phyloP scores from a whole-genome alignment of 116 monocot genomes.

The Trichopus zeylanicus region DNA sequence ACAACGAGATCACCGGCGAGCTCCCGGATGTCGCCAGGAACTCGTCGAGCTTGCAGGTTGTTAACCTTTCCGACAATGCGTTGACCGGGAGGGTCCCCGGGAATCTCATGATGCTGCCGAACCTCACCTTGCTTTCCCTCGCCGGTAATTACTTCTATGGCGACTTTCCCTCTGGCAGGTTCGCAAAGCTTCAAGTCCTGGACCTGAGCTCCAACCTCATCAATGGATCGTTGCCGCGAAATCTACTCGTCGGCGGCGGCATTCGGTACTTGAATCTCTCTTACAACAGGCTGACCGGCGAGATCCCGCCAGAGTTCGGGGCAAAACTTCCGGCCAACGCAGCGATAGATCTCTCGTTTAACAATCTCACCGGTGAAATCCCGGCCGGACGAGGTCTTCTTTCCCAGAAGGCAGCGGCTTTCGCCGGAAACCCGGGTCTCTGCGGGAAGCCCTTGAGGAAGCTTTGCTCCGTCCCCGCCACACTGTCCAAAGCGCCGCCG shows the following conservation, averaged over 20 bases:
- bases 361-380: slow-evolving; percentile 71
- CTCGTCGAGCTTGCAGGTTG: slow-evolving; percentile 25
- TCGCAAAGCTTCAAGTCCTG: slow-evolving; percentile 27
- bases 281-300: slow-evolving; percentile 57
- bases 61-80: slow-evolving; percentile 71
- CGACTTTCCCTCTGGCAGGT: slow-evolving; percentile 28
- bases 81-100: slow-evolving; percentile 40
- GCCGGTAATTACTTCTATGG: slow-evolving; percentile 62
- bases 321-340: slow-evolving; percentile 26
- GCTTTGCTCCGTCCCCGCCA: slow-evolving; percentile 49
- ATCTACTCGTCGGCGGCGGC: slow-evolving; percentile 19
- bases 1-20: slow-evolving; percentile 70
- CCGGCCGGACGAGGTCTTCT: slow-evolving; percentile 33
- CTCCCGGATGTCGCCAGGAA: slow-evolving; percentile 27
- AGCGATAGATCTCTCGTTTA: slow-evolving; percentile 64
- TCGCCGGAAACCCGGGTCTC: slow-evolving; percentile 46
- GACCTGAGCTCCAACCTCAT: slow-evolving; percentile 72
- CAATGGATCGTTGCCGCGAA: slow-evolving; percentile 47
- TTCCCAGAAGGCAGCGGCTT: slow-evolving; percentile 30
- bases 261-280: slow-evolving; percentile 73
- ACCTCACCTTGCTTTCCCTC: slow-evolving; percentile 54
- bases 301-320: slow-evolving; percentile 51
- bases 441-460: slow-evolving; percentile 53
- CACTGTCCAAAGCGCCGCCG: slow-evolving; percentile 43
- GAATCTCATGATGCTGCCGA: slow-evolving; percentile 37